Evolutionary conservation across 805 yeast genomes (phyloP).

Genomic region (Kuraishia ogatae): DNA sequence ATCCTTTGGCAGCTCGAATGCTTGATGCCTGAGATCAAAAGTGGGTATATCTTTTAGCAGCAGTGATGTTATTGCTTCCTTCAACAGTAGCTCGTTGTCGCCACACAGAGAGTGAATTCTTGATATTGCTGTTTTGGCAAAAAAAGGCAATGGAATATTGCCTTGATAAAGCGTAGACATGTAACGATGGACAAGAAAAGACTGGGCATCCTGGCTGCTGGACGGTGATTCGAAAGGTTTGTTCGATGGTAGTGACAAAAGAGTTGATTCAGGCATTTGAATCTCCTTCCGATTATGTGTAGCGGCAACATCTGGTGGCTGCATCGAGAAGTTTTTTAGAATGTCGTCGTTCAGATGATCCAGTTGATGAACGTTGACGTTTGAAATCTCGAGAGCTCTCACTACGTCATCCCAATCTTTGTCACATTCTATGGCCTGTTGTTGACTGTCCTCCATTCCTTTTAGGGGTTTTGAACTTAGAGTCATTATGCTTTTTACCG

Average conservation of each 20-base stretch:
- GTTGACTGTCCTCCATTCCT: not conserved
- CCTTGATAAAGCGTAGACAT: slow-evolving; percentile 16
- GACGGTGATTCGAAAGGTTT: not conserved
- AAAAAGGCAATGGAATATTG: slow-evolving; percentile 18
- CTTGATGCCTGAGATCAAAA: slow-evolving; percentile 13
- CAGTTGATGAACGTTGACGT: not conserved
- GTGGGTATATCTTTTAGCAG: slow-evolving; percentile 10
- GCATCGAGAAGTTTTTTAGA: not conserved
- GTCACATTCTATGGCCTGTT: not conserved
- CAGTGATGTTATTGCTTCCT: slow-evolving; percentile 11
- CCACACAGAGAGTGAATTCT: slow-evolving; percentile 15
- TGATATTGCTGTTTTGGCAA: slow-evolving; percentile 22
- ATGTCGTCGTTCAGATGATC: not conserved
- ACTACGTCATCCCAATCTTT: not conserved
- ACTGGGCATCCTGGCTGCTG: not conserved
- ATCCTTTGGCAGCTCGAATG: not conserved
- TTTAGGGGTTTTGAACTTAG: not conserved
- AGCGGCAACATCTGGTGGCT: not conserved
- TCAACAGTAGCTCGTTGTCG: not conserved
- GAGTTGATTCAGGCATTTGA: not conserved
- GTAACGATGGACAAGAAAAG: slow-evolving; percentile 14
- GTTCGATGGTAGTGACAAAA: not conserved
- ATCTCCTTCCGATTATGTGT: not conserved
- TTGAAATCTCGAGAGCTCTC: not conserved
- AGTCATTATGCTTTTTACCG: not conserved